Base-by-base conservation (phyloP, 2,329 filamentous ascomycete species). In the Paraconiothyrium sp. region DNA sequence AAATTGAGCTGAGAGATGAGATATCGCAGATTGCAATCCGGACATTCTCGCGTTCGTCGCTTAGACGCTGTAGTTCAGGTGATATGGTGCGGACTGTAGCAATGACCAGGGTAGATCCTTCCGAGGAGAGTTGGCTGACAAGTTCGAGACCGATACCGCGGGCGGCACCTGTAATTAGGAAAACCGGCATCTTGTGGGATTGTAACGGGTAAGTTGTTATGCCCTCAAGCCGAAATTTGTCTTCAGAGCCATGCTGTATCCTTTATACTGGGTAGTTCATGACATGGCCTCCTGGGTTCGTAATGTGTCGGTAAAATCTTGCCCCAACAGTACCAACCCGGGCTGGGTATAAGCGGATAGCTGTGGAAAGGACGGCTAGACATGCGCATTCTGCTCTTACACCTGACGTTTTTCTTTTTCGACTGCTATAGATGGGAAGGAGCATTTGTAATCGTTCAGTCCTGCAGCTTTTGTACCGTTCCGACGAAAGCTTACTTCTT, bases 61-160 rank as follows among this genome's bases (percentile, higher is more conserved):
- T 11, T 3, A 64, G 59, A 10, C 54, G n/a, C 10, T 37, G 27
- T 4, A 65, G 49, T 10, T 55, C 41, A 13, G 46, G 27, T n/a
- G 59, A 60, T 16, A 52, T 54, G 14, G 59, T 30, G 32, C 62
- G 59, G 10, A 65, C 62, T 1, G 60, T 41, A 4, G 62, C 50
- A 41, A 65, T 57, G 34, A 65, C 35, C 10, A 48, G 55, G 30
- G 30, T 62, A 4, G 24, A 20, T 16, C 39, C 14, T n/a, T 20
- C 13, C 3, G 22, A 22, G n/a, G 60, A 54, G 20, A 62, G 60
- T 56, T 65, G 57, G 3, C 34, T 57, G 24, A 57, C 60, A 14
- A 62, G 39, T 32, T 62, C 59, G 11, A 65, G 60, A 24, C 59
- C 62, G 20, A 65, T 62, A 2, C 59, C 62, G 10, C 52, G 59